A percentile compares a stretch with the other conserved stretches of the same genome.
Evolutionary conservation across 2,329 filamentous ascomycete genomes (phyloP).

Genomic region (Colletotrichum acutatum): DNA sequence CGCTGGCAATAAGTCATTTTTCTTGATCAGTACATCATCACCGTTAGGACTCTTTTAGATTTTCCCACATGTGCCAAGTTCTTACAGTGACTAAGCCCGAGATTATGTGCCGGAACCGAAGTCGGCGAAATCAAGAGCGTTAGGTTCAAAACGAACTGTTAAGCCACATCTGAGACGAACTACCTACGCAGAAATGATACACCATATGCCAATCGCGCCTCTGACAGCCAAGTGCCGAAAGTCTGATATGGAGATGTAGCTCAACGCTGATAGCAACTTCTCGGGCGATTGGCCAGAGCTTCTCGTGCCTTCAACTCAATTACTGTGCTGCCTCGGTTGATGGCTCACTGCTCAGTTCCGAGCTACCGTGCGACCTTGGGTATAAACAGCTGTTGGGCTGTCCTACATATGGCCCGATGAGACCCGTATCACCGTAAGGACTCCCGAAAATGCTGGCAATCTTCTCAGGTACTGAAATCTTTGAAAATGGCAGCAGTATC

Average conservation of each 20-base stretch:
- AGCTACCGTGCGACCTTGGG: background rate
- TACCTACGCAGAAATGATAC: too few relatives aligned
- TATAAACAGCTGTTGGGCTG: background rate
- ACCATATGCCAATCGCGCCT: background rate
- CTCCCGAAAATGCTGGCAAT: background rate
- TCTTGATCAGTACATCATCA: too few relatives aligned
- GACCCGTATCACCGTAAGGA: fast-evolving
- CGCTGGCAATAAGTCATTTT: too few relatives aligned
- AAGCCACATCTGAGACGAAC: background rate
- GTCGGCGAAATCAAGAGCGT: background rate
- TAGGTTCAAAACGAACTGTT: background rate
- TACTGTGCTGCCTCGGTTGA: background rate
- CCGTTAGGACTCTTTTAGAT: too few relatives aligned
- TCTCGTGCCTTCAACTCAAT: background rate
- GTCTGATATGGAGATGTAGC: background rate
- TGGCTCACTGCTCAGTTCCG: background rate
- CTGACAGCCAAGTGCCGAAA: background rate
- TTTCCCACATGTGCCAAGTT: too few relatives aligned
- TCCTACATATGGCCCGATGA: fast-evolving
- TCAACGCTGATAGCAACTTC: background rate
- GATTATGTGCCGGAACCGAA: background rate
- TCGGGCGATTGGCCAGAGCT: background rate
- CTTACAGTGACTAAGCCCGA: too few relatives aligned
- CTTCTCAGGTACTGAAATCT: background rate
- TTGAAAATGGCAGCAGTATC: background rate